Percentiles rank a stretch among this genome's conserved stretches.
Conservation (phyloP, 2,329 filamentous ascomycete genomes). For the Colletotrichum tabaci region DNA sequence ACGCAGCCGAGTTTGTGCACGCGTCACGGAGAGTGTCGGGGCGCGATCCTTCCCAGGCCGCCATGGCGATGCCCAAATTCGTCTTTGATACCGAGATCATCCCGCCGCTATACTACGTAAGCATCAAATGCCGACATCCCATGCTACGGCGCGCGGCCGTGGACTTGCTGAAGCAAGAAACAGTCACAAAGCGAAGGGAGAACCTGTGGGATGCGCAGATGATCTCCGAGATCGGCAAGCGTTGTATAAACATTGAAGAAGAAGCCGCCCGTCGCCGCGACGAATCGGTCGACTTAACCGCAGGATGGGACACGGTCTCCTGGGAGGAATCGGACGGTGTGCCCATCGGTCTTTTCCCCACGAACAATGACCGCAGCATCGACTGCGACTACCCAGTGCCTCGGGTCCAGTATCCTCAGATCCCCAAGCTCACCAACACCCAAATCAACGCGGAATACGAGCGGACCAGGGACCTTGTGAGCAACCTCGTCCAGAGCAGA, state of each 20-base stretch:
- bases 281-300: not conserved
- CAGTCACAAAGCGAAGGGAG: slow-evolving; percentile 53
- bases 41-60: slow-evolving; percentile 40
- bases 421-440: slow-evolving; percentile 16
- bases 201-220: slow-evolving; percentile 56
- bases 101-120: slow-evolving; percentile 59
- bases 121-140: slow-evolving; percentile 58
- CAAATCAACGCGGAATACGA: slow-evolving; percentile 11
- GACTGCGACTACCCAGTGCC: slow-evolving; percentile 5
- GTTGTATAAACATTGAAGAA: slow-evolving; percentile 57
- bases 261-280: slow-evolving; percentile 12
- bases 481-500: slow-evolving; percentile 8
- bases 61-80: slow-evolving; percentile 47
- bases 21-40: slow-evolving; percentile 16
- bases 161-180: slow-evolving; percentile 51
- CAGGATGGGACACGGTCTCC: slow-evolving; percentile 16
- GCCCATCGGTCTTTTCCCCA: not conserved
- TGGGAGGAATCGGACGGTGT: slow-evolving; percentile 20
- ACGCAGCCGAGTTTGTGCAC: slow-evolving; percentile 45
- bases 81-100: slow-evolving; percentile 61
- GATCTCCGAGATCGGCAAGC: slow-evolving; percentile 51
- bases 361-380: not conserved
- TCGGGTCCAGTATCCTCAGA: slow-evolving; percentile 12
- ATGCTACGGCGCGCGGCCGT: slow-evolving; percentile 56
- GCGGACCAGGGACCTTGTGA: not conserved